Percentiles rank a stretch among this genome's conserved stretches.
phyloP scores from a whole-genome alignment of 2,329 filamentous ascomycete species.

The Phialophora tarda region DNA sequence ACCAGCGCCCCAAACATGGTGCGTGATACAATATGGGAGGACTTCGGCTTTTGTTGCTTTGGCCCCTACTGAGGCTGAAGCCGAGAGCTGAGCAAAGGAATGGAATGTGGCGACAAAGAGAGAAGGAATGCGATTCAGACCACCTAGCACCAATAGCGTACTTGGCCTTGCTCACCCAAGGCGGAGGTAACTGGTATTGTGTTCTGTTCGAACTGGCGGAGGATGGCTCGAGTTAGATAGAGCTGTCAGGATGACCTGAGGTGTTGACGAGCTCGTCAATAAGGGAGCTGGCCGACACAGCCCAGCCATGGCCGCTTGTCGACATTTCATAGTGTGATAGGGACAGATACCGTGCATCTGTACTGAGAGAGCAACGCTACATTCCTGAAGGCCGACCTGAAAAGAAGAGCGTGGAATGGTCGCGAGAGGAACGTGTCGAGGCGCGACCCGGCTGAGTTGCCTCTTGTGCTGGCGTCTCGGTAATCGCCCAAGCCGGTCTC shows the following conservation, averaged over 20 bases:
- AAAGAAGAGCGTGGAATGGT: neutral
- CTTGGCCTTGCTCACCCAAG: neutral
- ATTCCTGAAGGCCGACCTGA: neutral
- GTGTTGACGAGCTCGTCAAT: neutral
- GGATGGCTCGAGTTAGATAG: neutral
- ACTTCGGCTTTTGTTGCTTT: neutral
- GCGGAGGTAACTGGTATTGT: neutral
- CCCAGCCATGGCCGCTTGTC: neutral
- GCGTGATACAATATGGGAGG: neutral
- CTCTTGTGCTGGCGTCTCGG: neutral
- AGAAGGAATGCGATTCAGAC: neutral
- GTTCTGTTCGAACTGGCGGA: neutral
- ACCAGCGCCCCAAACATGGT: neutral
- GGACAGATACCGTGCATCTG: neutral
- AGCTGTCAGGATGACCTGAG: neutral
- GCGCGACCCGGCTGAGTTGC: neutral
- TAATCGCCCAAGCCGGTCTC: neutral
- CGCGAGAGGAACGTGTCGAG: neutral
- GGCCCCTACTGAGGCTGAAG: conserved; percentile 15
- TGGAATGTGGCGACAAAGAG: neutral
- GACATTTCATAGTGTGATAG: neutral
- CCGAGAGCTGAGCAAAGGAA: conserved; percentile 10
- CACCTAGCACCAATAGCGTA: neutral
- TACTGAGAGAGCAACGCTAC: neutral
- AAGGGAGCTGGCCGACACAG: neutral